These are phyloP conservation scores for Przewalskia tangutica DNA, from an alignment of 257 asterid genomes.

Conservation along the genomic window DNA sequence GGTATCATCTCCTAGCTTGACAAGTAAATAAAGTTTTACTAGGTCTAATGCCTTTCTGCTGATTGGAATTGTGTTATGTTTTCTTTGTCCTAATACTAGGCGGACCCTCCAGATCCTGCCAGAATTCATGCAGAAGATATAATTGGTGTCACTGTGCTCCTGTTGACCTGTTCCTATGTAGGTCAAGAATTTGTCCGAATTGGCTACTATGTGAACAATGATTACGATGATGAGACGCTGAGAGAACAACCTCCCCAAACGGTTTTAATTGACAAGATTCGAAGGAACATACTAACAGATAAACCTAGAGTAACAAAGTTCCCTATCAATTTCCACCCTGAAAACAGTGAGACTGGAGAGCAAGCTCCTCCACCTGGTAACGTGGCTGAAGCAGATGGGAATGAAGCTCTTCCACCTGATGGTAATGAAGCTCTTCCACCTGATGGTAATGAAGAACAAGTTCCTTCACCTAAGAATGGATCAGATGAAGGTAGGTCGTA, in stretches of 20 bases:
- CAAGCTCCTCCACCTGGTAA: slow-evolving; percentile 29
- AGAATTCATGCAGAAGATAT: slow-evolving; percentile 86
- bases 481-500: not conserved
- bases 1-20: slow-evolving; percentile 29
- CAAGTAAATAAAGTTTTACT: not conserved
- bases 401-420: slow-evolving; percentile 3
- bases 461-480: not conserved
- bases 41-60: not conserved
- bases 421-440: slow-evolving; percentile 2
- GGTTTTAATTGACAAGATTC: slow-evolving; percentile 65
- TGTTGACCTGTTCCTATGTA: slow-evolving; percentile 84
- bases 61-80: not conserved
- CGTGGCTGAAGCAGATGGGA: no score
- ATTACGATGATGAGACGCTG: slow-evolving; percentile 74
- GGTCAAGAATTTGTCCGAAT: slow-evolving; percentile 91
- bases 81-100: slow-evolving; percentile 26
- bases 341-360: slow-evolving; percentile 53
- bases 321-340: slow-evolving; percentile 75
- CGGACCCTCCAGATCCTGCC: slow-evolving; percentile 95
- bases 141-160: slow-evolving; percentile 85
- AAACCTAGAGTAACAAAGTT: slow-evolving; percentile 94
- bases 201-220: slow-evolving; percentile 91
- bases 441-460: slow-evolving; percentile 16
- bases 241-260: slow-evolving; percentile 83
- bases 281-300: slow-evolving; percentile 71